A percentile compares a stretch with the other conserved stretches of the same genome.
phyloP scores from a whole-genome alignment of 495 filamentous ascomycete genomes.

The Podospora tetraspora region DNA sequence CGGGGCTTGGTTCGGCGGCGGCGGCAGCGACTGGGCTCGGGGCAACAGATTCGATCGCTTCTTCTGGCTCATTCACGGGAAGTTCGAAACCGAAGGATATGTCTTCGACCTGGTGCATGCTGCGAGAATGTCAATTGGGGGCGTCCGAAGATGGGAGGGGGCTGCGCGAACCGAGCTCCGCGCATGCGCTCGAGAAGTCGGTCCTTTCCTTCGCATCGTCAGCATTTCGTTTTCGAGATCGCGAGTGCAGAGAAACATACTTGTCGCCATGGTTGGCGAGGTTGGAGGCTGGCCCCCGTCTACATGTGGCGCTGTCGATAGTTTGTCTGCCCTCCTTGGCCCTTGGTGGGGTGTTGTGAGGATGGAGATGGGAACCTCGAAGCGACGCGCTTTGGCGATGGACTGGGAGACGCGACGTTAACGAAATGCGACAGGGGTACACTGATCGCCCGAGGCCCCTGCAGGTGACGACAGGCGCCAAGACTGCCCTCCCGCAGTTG shows the following conservation, averaged over 20 bases:
- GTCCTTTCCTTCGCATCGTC: conserved; percentile 34
- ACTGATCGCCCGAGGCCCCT: background rate
- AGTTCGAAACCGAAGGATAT: conserved; percentile 42
- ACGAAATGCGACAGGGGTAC: background rate
- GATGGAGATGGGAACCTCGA: background rate
- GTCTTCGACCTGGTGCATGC: conserved; percentile 43
- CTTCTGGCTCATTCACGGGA: conserved; percentile 26
- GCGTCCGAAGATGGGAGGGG: background rate
- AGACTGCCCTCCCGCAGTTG: background rate
- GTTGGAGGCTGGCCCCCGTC: background rate
- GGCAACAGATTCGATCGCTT: conserved; percentile 1
- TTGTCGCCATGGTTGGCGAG: conserved; percentile 21
- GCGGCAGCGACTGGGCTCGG: background rate
- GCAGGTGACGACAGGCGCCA: background rate
- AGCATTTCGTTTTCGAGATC: background rate
- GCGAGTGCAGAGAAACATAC: conserved; percentile 9
- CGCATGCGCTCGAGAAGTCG: conserved; percentile 49
- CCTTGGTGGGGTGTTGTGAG: conserved; percentile 8
- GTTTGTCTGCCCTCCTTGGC: background rate
- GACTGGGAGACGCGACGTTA: background rate
- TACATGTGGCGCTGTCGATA: conserved; percentile 1
- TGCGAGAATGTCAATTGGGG: conserved; percentile 13
- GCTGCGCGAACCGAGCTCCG: conserved; percentile 40
- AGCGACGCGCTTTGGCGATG: background rate
- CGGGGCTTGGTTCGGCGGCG: conserved; percentile 12